Conservation (phyloP, 352 stramenopile species). For the Pythium coloratum region DNA sequence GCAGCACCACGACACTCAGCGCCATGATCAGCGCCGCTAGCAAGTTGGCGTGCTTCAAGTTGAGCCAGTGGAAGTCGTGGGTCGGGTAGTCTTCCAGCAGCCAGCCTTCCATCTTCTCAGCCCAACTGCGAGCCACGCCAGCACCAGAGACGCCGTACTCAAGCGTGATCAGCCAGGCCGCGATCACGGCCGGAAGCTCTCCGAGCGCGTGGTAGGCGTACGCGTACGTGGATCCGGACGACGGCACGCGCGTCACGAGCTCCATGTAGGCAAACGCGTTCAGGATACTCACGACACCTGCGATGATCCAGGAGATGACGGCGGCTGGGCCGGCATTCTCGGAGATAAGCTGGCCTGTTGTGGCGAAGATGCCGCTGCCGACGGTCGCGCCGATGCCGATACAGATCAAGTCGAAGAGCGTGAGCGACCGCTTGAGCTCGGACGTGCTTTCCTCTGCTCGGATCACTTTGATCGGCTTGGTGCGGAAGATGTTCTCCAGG, state of each 20-base stretch:
- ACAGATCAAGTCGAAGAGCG: constrained; percentile 86
- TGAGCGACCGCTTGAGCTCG: constrained; percentile 64
- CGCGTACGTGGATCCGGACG: constrained; percentile 88
- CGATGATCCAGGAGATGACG: constrained; percentile 77
- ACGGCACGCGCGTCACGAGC: constrained; percentile 81
- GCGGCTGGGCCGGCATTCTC: constrained; percentile 71
- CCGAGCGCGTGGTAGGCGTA: constrained; percentile 92
- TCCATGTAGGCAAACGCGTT: constrained; percentile 90
- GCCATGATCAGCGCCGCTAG: constrained; percentile 69
- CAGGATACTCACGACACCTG: constrained; percentile 72
- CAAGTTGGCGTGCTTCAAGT: constrained; percentile 58
- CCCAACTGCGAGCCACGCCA: constrained; percentile 91
- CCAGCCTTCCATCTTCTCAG: constrained; percentile 83
- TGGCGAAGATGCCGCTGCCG: constrained; percentile 90
- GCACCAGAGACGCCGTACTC: constrained; percentile 91
- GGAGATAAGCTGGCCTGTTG: constrained; percentile 70
- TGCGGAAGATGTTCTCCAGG: constrained; percentile 54
- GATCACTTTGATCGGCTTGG: constrained; percentile 71
- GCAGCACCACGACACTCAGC: constrained; percentile 65
- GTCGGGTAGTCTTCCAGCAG: constrained; percentile 40
- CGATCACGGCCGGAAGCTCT: constrained; percentile 89
- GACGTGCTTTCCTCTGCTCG: constrained; percentile 65
- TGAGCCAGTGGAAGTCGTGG: constrained; percentile 50
- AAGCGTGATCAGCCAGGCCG: constrained; percentile 85
- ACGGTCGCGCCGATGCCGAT: constrained; percentile 91